These are phyloP conservation scores for Tilletiopsis washingtonensis DNA, from an alignment of 1,284 basidiomycete species.

Conservation along the genomic window DNA sequence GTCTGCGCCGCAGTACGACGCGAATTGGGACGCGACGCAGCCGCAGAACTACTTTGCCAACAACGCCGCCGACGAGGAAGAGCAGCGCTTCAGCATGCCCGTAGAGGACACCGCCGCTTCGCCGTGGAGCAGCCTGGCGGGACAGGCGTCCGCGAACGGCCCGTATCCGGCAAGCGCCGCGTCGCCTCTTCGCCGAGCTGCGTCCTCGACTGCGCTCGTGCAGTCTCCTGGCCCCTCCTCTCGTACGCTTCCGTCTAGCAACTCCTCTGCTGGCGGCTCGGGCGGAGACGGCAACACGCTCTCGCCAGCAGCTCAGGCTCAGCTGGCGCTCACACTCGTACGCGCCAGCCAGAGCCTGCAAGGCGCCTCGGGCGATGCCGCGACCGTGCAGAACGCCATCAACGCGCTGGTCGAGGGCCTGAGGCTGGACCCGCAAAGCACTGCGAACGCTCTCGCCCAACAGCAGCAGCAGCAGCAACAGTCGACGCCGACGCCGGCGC, in stretches of 20 bases:
- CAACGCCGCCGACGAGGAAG: not conserved
- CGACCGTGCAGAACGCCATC: constrained; percentile 63
- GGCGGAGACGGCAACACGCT: not conserved
- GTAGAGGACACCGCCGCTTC: not conserved
- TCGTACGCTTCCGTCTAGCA: no score
- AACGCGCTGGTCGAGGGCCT: constrained; percentile 65
- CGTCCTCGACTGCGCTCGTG: not conserved
- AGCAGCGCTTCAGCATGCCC: not conserved
- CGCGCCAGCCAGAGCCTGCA: constrained; percentile 59
- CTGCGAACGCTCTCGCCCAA: not conserved
- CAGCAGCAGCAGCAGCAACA: not conserved
- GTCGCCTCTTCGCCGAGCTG: no score
- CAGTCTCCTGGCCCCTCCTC: not conserved
- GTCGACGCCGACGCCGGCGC: not conserved
- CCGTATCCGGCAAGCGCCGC: no score
- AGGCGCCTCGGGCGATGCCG: constrained; percentile 66
- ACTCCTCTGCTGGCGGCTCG: no score
- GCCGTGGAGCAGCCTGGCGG: not conserved
- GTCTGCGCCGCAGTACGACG: not conserved
- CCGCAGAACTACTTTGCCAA: constrained; percentile 13
- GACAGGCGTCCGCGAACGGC: no score
- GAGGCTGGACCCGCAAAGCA: constrained; percentile 52
- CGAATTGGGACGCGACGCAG: not conserved
- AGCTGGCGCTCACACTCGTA: constrained; percentile 49
- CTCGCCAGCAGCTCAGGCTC: constrained; percentile 25